Percentiles rank a stretch among this genome's conserved stretches.
Evolutionary conservation across 805 yeast species (phyloP).

Genomic region (Candida anglica): DNA sequence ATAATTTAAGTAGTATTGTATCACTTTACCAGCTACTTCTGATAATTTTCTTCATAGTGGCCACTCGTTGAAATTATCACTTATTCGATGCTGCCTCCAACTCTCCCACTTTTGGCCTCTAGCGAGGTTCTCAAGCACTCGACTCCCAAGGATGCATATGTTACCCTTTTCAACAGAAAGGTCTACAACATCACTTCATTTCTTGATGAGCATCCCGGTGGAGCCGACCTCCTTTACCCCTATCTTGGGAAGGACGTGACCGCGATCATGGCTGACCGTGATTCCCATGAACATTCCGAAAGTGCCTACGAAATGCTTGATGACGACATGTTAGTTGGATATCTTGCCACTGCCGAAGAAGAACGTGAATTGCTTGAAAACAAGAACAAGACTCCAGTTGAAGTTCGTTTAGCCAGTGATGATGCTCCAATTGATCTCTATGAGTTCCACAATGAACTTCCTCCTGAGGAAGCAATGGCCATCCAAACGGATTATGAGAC

Average conservation of each 20-base stretch:
- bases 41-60: too few species aligned
- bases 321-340: conserved; percentile 76
- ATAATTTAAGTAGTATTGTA: too few species aligned
- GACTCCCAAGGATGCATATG: conserved; percentile 64
- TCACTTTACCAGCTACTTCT: too few species aligned
- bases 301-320: conserved; percentile 82
- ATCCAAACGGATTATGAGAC: conserved; percentile 72
- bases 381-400: conserved; percentile 54
- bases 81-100: too few species aligned
- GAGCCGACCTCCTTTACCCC: conserved; percentile 52
- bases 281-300: conserved; percentile 76
- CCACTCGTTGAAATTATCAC: too few species aligned
- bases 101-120: conserved; percentile 59
- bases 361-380: conserved; percentile 66
- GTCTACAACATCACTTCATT: conserved; percentile 80
- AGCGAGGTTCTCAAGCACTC: conserved; percentile 52
- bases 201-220: conserved; percentile 71
- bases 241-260: conserved; percentile 65
- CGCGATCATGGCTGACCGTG: conserved; percentile 67
- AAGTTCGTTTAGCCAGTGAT: conserved; percentile 39
- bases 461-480: conserved; percentile 67
- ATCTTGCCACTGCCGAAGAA: conserved; percentile 77
- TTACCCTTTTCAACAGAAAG: conserved; percentile 72
- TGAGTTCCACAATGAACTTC: conserved; percentile 57
- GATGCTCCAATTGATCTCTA: conserved; percentile 25